These are phyloP conservation scores for Crithidia sp. DNA, from an alignment of 208 protist species.

Conservation along the genomic window DNA sequence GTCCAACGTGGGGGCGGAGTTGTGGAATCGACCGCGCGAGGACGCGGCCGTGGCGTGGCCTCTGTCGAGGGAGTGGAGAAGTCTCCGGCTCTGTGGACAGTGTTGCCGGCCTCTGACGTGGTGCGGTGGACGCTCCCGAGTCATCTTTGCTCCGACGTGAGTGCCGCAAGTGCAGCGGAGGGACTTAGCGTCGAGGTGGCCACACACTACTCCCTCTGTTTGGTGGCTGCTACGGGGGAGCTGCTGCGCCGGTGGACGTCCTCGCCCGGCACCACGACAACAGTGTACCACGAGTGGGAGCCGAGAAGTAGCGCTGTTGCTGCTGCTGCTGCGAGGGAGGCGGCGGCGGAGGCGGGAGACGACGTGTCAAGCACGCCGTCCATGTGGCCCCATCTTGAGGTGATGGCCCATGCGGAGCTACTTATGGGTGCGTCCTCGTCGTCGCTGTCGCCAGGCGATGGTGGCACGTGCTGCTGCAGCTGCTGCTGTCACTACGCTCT, in stretches of 20 bases:
- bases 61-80: not conserved
- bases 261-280: conserved; percentile 7
- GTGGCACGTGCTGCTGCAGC: not conserved
- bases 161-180: not conserved
- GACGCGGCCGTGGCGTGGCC: too few relatives aligned
- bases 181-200: conserved; percentile 1
- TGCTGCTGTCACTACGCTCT: not conserved
- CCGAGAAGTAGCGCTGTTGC: not conserved
- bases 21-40: not conserved
- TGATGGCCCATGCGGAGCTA: conserved; percentile 15
- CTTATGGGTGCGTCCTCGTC: not conserved
- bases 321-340: not conserved
- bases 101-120: conserved; percentile 14
- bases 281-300: conserved; percentile 24
- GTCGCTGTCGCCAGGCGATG: not conserved
- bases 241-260: conserved; percentile 24
- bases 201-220: conserved; percentile 18
- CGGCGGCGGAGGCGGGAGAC: not conserved
- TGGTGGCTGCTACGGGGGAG: conserved; percentile 11
- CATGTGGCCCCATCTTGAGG: conserved; percentile 17
- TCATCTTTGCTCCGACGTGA: not conserved
- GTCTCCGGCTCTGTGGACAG: conserved; percentile 8
- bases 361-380: not conserved
- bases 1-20: not conserved
- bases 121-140: not conserved